Base-by-base conservation (phyloP, 768 basidiomycete genomes). In the Exidia glandulosa region DNA sequence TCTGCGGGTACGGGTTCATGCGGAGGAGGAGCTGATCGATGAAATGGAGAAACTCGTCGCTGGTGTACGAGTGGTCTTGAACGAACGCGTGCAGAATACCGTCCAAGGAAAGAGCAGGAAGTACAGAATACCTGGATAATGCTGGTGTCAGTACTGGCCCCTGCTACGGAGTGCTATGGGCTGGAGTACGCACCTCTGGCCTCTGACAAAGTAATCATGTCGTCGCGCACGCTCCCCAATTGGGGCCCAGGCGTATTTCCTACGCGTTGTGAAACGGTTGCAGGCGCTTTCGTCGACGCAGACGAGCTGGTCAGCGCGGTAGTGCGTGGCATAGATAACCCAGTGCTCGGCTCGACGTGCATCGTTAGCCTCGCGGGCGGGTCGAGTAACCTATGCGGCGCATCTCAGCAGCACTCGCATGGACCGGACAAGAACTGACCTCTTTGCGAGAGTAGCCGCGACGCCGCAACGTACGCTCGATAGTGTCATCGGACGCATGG, bases 211-310 rank as follows among this genome's bases (percentile, higher is more conserved):
- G 58, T 66, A 73, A 47, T 63, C 64, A 31, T 63, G 58, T 7
- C 62, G 61, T 19, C 63, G 61, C 29, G 68, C 71, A n/a, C 62
- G 58, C 1, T 32, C 29, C 1, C 71, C 71, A 12, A 29, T 50
- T 6, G 65, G 64, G 1, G 70, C 66, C 72, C 73, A 75, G 3
- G 64, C 72, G 12, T 36, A 59, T 23, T 58, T 56, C 3, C 68
- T 57, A 16, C 62, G 61, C 2, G 63, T 60, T 3, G 67, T 72
- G 9, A 61, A 62, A 2, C 67, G 64, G 59, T 74, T 70, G 62
- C 67, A 72, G 3, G 68, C 64, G 57, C 66, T 69, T 58, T 75
- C 74, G 58, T 76, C 74, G 1, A 73, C 65, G 57, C 75, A 75
- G 2, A 75, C 67, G 9, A 69, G 68, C 29, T 65, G 63, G 2